Evolutionary conservation across 805 yeast species (phyloP), one percentile per base, ranked within the genome.

Genomic region (Maudiozyma pseudohumilis): DNA sequence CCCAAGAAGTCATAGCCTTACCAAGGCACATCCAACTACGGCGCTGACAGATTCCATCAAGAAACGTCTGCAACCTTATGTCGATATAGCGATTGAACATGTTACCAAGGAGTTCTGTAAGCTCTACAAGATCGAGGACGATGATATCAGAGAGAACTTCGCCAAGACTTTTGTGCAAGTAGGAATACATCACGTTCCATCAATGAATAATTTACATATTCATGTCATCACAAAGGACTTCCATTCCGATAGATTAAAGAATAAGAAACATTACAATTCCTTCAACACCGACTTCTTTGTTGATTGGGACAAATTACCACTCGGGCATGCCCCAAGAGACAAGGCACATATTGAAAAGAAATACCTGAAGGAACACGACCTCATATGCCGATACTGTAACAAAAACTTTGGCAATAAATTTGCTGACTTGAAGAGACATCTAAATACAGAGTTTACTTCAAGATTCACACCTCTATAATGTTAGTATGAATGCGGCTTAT

Each of bases 111-210:
- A 48, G 1, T 53, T 55, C 23, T 48, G 41, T 1, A 29, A 36
- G 17, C 33, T 30, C 17, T 37, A 37, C 10, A 42, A 39, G 2
- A 28, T 49, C 9, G 35, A 37, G 4, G 37, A 29, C 20, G 27
- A 33, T 39, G 35, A 38, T 0, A 39, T 47, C 12, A 43, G 47
- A n/a, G 40, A 35, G 8, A 31, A 31, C 2, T 56, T 57, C 34
- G 28, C 46, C 3, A 43, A 44, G 5, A 36, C 43, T 2, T 55
- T 55, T 26, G 61, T 80, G 7, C 60, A 63, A 41, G 70, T 68
- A 7, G 89, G 94, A 0, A 68, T 82, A 19, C 94, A 84, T 56
- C 57, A 81, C 4, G 68, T 69, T 2, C 94, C 94, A 3, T 77
- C 87, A 1, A 53, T 83, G 68, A 59, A 57, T 28, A 81, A 84